Percentiles rank a stretch among this genome's conserved stretches.
These are phyloP conservation scores for Gossypium trilobum DNA, from an alignment of 441 rosid species.

Conservation along the genomic window DNA sequence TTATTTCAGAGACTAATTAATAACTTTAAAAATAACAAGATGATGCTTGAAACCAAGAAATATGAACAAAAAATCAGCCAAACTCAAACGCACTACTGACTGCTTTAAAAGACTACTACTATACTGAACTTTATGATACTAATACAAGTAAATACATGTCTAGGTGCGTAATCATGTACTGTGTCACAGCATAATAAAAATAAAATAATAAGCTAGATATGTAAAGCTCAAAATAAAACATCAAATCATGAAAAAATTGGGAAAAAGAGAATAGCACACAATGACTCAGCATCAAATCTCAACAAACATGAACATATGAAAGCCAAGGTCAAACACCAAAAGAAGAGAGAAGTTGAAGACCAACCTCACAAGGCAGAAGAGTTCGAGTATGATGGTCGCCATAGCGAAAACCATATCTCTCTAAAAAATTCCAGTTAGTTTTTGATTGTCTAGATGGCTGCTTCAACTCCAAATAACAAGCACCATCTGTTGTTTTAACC, in stretches of 20 bases:
- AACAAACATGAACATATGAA: neutral
- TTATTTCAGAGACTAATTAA: neutral
- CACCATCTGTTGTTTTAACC: slow-evolving; percentile 48
- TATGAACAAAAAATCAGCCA: neutral
- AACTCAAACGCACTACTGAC: neutral
- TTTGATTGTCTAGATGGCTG: slow-evolving; percentile 42
- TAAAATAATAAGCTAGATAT: neutral
- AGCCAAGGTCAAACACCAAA: neutral
- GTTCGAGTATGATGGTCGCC: slow-evolving; percentile 46
- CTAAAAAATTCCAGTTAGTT: slow-evolving; percentile 72
- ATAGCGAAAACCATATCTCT: slow-evolving; percentile 82
- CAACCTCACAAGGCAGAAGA: slow-evolving; percentile 90
- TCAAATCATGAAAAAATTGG: neutral
- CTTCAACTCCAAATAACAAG: slow-evolving; percentile 57
- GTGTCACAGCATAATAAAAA: neutral
- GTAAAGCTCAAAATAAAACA: slow-evolving; percentile 3
- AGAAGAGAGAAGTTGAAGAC: slow-evolving; percentile 22
- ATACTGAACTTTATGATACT: neutral
- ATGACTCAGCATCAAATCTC: neutral
- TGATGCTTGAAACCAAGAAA: neutral
- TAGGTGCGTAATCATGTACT: neutral
- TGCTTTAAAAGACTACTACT: neutral
- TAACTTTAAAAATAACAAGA: neutral
- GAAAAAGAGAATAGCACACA: neutral
- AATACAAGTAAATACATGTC: neutral